Evolutionary conservation across 495 filamentous ascomycete genomes (phyloP).

Genomic region (Penicillium angulare): DNA sequence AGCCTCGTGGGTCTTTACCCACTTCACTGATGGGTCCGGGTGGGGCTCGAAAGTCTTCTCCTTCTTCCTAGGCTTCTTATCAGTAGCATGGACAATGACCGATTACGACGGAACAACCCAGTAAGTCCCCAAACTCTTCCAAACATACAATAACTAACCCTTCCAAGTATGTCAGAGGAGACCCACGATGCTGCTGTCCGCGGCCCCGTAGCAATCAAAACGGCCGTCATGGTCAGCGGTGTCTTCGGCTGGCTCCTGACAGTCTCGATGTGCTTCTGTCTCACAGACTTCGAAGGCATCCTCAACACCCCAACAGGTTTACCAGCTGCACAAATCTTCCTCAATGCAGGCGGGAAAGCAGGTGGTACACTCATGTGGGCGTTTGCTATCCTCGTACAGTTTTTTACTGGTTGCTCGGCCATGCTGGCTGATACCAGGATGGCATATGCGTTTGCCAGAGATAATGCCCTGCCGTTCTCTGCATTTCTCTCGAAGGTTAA

Average conservation of each 20-base stretch:
- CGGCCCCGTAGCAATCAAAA: slow-evolving; percentile 63
- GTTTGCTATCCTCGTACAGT: slow-evolving; percentile 67
- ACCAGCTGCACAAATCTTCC: slow-evolving; percentile 68
- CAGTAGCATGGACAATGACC: slow-evolving; percentile 75
- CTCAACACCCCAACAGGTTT: slow-evolving; percentile 62
- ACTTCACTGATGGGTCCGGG: slow-evolving; percentile 64
- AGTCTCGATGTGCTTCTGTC: slow-evolving; percentile 67
- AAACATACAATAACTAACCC: background rate
- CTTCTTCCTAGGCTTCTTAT: slow-evolving; percentile 67
- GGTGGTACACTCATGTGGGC: slow-evolving; percentile 68
- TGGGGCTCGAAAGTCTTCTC: slow-evolving; percentile 65
- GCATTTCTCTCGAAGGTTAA: slow-evolving; percentile 61
- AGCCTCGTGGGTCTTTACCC: slow-evolving; percentile 64
- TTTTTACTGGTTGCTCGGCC: slow-evolving; percentile 70
- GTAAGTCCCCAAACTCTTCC: slow-evolving; percentile 39
- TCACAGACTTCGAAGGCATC: slow-evolving; percentile 61
- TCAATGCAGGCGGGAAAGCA: slow-evolving; percentile 60
- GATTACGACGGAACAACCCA: slow-evolving; percentile 75
- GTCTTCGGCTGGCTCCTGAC: slow-evolving; percentile 64
- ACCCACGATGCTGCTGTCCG: slow-evolving; percentile 67
- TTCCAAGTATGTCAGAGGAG: slow-evolving; percentile 65
- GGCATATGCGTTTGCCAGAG: slow-evolving; percentile 70
- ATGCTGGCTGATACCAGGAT: slow-evolving; percentile 71
- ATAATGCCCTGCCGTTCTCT: slow-evolving; percentile 68
- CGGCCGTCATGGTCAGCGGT: slow-evolving; percentile 65